Evolutionary conservation across 2,329 filamentous ascomycete genomes (phyloP), one percentile per base, ranked within the genome.

Genomic region (Rachicladosporium sp.): DNA sequence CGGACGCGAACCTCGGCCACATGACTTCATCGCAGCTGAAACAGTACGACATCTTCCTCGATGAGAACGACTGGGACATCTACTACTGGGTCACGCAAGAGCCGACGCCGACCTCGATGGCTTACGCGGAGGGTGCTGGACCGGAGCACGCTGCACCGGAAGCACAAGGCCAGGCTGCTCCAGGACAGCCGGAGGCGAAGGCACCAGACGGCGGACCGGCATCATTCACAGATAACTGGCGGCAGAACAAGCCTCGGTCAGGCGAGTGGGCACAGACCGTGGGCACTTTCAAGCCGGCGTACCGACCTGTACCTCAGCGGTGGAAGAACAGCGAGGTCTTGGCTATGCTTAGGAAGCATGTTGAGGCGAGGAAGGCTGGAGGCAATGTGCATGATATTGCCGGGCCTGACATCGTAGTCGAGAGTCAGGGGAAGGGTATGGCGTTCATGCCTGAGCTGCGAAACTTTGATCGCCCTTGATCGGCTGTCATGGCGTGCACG

Each of bases 31-130:
- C 70, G 37, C 82, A 93, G 57, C 78, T 96, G 51, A 64, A 74
- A 52, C 76, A 93, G 63, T 96, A 91, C 68, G 89, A 96, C 61
- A 68, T 73, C 23, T 93, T 98, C 69, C 78, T 98, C 41, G 91
- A 98, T 63, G 91, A 98, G 67, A 98, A 98, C 64, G 91, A 98
- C 68, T 98, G 91, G 91, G 91, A 98, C 61, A 95, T 98, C 46
- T 98, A 98, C 71, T 98, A 98, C 72, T 98, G 91, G 91, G 86
- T 84, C 3, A 98, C 91, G 10, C 91, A 98, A 63, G 78, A 86
- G 51, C 71, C 80, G 9, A 65, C 73, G 4, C 66, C 70, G 1
- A 73, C 73, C n/a, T 71, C 76, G 29, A 61, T 68, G 38, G 68
- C 75, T 42, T 69, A 69, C 35, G 69, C 71, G 4, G 72, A 76